Percentiles rank a stretch among this genome's conserved stretches.
phyloP scores from a whole-genome alignment of 148 eudicot genomes.

The Fagopyrum homotropicum region DNA sequence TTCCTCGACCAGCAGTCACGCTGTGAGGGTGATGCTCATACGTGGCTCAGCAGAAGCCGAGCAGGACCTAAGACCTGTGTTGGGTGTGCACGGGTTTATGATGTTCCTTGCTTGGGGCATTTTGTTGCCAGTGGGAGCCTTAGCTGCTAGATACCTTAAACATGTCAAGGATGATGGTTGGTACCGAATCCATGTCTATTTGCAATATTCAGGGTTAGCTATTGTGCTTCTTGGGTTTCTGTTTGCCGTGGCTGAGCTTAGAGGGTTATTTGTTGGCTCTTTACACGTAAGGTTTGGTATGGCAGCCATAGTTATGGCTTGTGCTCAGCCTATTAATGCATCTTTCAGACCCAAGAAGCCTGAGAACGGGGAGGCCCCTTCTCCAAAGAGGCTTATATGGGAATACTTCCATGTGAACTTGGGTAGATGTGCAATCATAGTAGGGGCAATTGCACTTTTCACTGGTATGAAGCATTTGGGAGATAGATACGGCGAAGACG shows the following conservation, averaged over 20 bases:
- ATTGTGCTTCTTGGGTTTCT: slow-evolving; percentile 80
- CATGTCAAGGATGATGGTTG: slow-evolving; percentile 77
- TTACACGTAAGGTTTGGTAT: slow-evolving; percentile 82
- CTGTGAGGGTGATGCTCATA: slow-evolving; percentile 61
- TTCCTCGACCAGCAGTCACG: slow-evolving; percentile 67
- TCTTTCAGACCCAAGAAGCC: slow-evolving; percentile 72
- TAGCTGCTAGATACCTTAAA: slow-evolving; percentile 77
- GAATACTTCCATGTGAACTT: slow-evolving; percentile 63
- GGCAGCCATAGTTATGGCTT: slow-evolving; percentile 52
- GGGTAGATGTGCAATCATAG: slow-evolving; percentile 62
- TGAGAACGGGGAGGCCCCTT: slow-evolving; percentile 40
- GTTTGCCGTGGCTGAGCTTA: slow-evolving; percentile 91
- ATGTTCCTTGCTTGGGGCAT: slow-evolving; percentile 98
- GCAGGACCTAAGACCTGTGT: slow-evolving; percentile 78
- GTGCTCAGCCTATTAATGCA: slow-evolving; percentile 73
- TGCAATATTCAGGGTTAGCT: slow-evolving; percentile 81
- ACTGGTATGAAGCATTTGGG: slow-evolving; percentile 91
- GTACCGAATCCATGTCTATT: slow-evolving; percentile 74
- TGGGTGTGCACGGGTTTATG: slow-evolving; percentile 95
- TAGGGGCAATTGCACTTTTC: slow-evolving; percentile 66
- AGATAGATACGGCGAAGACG: slow-evolving; percentile 70
- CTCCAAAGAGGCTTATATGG: slow-evolving; percentile 56
- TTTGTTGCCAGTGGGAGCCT: slow-evolving; percentile 73
- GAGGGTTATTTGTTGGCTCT: slow-evolving; percentile 55
- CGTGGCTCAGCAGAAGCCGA: slow-evolving; percentile 90